Evolutionary conservation across 495 filamentous ascomycete genomes (phyloP), one percentile per base, ranked within the genome.

Genomic region (Letharia lupina): DNA sequence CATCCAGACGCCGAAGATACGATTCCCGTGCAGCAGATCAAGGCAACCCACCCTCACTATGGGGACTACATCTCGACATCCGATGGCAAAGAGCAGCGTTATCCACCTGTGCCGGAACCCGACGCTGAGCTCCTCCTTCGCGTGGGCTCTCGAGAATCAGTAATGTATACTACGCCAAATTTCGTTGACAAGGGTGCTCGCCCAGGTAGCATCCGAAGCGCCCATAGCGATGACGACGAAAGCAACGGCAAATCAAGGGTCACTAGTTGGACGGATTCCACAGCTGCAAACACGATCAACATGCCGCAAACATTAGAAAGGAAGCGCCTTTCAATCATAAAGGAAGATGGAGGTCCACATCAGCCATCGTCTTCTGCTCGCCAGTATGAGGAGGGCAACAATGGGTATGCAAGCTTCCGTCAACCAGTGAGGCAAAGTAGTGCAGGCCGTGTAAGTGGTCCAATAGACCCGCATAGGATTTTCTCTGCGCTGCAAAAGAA

Each of bases 231-330:
- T 39, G 74, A 72, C 61, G 83, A 74, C 67, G 63, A 80, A 13
- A 80, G 76, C 33, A 82, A 84, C 35, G 82, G 83, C 23, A 82
- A 77, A 60, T 91, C 89, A 62, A 81, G 87, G 20, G 82, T 91
- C 48, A 91, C 88, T 18, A 93, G 90, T 72, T 91, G 89, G 90
- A 81, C 83, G 7, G 82, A 87, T 69, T 93, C 84, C 3, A 84
- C 81, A 0, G 75, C 72, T n/a, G 76, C 78, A 64, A 81, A 82
- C 62, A 84, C 82, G 8, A 73, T 80, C 33, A 71, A 74, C 8
- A 73, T 76, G 6, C 70, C 72, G 20, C 77, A 67, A 39, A 58
- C 60, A 15, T 71, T 72, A 70, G 83, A 84, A 52, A 77, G 73
- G 45, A 84, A 86, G 66, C 82, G 83, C 33, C 76, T 90, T 35